These are phyloP conservation scores for Fusarium redolens DNA, from an alignment of 2,329 filamentous ascomycete genomes.

Conservation along the genomic window DNA sequence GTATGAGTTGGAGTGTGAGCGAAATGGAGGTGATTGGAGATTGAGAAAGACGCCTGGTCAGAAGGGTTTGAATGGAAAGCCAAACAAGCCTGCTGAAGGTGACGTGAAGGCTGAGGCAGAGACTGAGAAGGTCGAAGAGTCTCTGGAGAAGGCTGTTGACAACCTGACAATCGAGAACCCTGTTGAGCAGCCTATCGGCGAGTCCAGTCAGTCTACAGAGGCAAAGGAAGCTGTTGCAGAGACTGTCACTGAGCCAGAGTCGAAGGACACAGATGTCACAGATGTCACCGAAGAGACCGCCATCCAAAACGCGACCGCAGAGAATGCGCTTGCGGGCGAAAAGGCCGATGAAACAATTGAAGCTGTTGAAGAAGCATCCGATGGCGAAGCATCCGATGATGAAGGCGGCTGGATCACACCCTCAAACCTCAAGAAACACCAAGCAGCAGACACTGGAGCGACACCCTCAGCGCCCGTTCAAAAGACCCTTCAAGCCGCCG, in stretches of 20 bases:
- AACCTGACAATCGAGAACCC: slow-evolving; percentile 28
- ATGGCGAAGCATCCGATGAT: slow-evolving; percentile 62
- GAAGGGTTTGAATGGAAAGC: slow-evolving; percentile 78
- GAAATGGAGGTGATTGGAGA: slow-evolving; percentile 90
- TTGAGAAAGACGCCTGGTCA: slow-evolving; percentile 83
- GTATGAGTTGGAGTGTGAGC: slow-evolving; percentile 94
- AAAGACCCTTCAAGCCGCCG: slow-evolving; percentile 83
- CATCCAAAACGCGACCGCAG: not conserved
- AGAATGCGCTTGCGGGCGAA: slow-evolving; percentile 3
- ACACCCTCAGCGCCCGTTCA: slow-evolving; percentile 63
- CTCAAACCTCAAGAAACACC: slow-evolving; percentile 87
- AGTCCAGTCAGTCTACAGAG: slow-evolving; percentile 5
- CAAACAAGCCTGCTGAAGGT: slow-evolving; percentile 47
- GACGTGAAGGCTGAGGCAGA: slow-evolving; percentile 17
- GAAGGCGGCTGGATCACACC: slow-evolving; percentile 93
- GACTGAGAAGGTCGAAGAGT: not conserved
- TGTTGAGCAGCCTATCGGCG: slow-evolving; percentile 9
- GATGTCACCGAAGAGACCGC: not conserved
- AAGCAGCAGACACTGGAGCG: slow-evolving; percentile 70
- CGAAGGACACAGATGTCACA: too few species aligned
- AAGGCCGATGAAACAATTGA: slow-evolving; percentile 33
- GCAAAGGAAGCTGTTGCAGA: not conserved
- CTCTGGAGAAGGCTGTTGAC: slow-evolving; percentile 24
- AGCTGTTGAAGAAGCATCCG: slow-evolving; percentile 53
- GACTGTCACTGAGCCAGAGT: not conserved